A percentile compares a stretch with the other conserved stretches of the same genome.
These are phyloP conservation scores for Moesziomyces aphidis DNA, from an alignment of 1,284 basidiomycete genomes.

Conservation along the genomic window DNA sequence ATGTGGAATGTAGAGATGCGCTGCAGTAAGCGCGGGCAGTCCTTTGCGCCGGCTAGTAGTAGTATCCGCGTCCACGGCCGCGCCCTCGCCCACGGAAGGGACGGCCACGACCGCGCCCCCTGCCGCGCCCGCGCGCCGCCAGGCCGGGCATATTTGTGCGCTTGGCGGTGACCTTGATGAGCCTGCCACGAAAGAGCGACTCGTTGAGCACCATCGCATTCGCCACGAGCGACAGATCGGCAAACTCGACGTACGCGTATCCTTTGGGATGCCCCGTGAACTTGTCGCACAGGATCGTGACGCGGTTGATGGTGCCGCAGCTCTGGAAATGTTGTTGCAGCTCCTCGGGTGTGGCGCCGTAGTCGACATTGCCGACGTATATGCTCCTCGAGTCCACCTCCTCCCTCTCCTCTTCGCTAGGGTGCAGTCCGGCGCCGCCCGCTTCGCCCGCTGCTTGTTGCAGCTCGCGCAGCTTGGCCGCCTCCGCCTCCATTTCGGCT, in stretches of 20 bases:
- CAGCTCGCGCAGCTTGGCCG: slow-evolving; percentile 86
- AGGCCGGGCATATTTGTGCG: slow-evolving; percentile 66
- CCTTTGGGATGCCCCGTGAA: slow-evolving; percentile 99
- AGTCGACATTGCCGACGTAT: slow-evolving; percentile 99
- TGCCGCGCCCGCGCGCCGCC: slow-evolving; percentile 55
- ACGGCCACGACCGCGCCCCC: slow-evolving; percentile 60
- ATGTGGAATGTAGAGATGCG: not conserved
- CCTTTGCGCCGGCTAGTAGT: slow-evolving; percentile 9
- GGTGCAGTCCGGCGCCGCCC: slow-evolving; percentile 35
- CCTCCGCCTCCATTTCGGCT: slow-evolving; percentile 88
- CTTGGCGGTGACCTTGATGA: slow-evolving; percentile 77
- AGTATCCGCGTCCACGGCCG: slow-evolving; percentile 55
- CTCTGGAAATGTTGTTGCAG: slow-evolving; percentile 97
- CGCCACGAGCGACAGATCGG: slow-evolving; percentile 91
- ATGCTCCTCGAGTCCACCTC: slow-evolving; percentile 87
- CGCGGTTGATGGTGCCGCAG: slow-evolving; percentile 97
- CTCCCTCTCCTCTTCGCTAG: slow-evolving; percentile 69
- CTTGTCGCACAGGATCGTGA: slow-evolving; percentile 99
- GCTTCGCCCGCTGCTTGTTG: slow-evolving; percentile 82
- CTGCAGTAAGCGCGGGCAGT: too few species aligned
- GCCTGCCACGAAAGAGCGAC: slow-evolving; percentile 88
- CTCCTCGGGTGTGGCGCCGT: slow-evolving; percentile 96
- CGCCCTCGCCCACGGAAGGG: slow-evolving; percentile 56
- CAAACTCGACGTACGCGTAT: slow-evolving; percentile 98
- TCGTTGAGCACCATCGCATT: slow-evolving; percentile 96